A percentile compares a stretch with the other conserved stretches of the same genome.
These are phyloP conservation scores for Collybia sordida DNA, from an alignment of 768 basidiomycete species.

Conservation along the genomic window DNA sequence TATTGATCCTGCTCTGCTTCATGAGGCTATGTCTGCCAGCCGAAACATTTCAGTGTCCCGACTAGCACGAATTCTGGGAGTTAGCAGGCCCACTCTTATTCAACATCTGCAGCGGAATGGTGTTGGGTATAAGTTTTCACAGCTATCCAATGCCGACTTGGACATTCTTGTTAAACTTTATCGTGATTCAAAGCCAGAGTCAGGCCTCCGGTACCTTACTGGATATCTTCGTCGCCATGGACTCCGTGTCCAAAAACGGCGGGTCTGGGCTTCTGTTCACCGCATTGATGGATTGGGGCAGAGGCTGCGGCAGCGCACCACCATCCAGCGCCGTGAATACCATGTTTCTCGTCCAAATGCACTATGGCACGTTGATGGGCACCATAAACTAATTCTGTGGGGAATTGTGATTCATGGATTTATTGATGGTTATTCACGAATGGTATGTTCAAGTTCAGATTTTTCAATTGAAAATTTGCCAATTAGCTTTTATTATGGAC, in stretches of 20 bases:
- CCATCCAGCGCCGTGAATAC: slow-evolving; percentile 20
- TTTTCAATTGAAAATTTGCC: slow-evolving; percentile 14
- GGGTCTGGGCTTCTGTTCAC: slow-evolving; percentile 14
- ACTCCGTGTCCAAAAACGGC: slow-evolving; percentile 20
- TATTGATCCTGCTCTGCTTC: neutral
- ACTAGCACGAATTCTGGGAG: neutral
- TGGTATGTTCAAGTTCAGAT: neutral
- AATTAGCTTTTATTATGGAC: neutral
- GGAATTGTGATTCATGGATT: slow-evolving; percentile 32
- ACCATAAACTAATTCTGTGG: slow-evolving; percentile 35
- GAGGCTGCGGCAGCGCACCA: slow-evolving; percentile 11
- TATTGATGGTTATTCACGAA: slow-evolving; percentile 27
- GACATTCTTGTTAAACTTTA: slow-evolving; percentile 10
- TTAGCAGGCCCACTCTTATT: neutral
- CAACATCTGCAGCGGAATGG: neutral
- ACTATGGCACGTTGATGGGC: slow-evolving; percentile 36
- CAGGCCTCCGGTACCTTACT: slow-evolving; percentile 26
- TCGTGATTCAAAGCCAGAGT: slow-evolving; percentile 15
- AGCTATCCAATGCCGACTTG: neutral
- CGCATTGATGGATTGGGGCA: slow-evolving; percentile 18
- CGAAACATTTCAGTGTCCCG: neutral
- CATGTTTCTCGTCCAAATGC: slow-evolving; percentile 28
- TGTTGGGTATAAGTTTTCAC: neutral
- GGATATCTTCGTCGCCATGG: slow-evolving; percentile 25
- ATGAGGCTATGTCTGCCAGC: neutral